Percentiles rank a stretch among this genome's conserved stretches.
Conservation (phyloP, 1,284 basidiomycete genomes). For the Chalciporus sp. region DNA sequence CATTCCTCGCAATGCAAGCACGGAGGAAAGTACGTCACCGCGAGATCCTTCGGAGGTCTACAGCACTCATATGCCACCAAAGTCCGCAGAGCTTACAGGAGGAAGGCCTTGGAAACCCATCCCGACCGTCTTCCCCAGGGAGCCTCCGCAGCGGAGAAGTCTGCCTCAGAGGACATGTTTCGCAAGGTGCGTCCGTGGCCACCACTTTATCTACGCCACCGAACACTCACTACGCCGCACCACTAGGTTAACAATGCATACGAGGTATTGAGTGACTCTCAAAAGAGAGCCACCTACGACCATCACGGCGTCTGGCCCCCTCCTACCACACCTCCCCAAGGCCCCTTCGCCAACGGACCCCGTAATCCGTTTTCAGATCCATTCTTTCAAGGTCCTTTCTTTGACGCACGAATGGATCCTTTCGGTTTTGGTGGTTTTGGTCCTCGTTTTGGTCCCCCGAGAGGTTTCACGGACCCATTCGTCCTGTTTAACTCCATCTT, state of each 20-base stretch:
- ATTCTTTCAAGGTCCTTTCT: slow-evolving; percentile 39
- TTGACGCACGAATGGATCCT: slow-evolving; percentile 26
- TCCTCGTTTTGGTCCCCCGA: slow-evolving; percentile 26
- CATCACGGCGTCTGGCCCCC: slow-evolving; percentile 71
- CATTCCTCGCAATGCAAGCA: slow-evolving; percentile 39
- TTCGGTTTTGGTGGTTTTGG: slow-evolving; percentile 25
- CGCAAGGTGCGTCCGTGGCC: slow-evolving; percentile 36
- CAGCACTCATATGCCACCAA: slow-evolving; percentile 5
- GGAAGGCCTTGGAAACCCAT: slow-evolving; percentile 49
- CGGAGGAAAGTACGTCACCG: slow-evolving; percentile 45
- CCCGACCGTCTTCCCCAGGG: slow-evolving; percentile 48
- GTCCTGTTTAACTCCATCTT: slow-evolving; percentile 70
- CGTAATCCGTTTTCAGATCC: slow-evolving; percentile 37
- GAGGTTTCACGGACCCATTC: slow-evolving; percentile 71
- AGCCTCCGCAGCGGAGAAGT: slow-evolving; percentile 41
- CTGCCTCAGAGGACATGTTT: slow-evolving; percentile 47
- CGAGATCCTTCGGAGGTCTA: not conserved
- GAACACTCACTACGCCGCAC: not conserved
- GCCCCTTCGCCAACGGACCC: slow-evolving; percentile 32
- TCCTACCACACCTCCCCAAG: slow-evolving; percentile 41
- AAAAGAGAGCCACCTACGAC: slow-evolving; percentile 66
- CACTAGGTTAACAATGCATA: slow-evolving; percentile 53
- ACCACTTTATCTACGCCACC: not conserved
- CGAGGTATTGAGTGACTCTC: slow-evolving; percentile 47
- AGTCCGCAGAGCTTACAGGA: slow-evolving; percentile 54